A percentile compares a stretch with the other conserved stretches of the same genome.
Conservation (phyloP, 345 rosid genomes). For the Lumnitzera littorea region DNA sequence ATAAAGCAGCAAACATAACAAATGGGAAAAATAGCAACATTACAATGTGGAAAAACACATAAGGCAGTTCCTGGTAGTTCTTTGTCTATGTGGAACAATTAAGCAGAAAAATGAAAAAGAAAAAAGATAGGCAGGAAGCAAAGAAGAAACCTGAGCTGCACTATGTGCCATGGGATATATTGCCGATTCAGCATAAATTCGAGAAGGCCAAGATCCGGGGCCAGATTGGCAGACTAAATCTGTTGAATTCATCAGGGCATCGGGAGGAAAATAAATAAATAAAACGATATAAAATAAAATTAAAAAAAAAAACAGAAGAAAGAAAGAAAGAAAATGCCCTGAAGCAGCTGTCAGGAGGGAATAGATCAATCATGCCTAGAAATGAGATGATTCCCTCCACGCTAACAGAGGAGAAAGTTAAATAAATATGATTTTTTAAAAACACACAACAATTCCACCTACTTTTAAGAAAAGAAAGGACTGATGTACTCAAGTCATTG, state of each 20-base stretch:
- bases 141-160: constrained; percentile 79
- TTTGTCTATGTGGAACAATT: too few relatives aligned
- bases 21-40: too few relatives aligned
- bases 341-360: neutral
- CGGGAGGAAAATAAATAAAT: constrained; percentile 1
- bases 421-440: neutral
- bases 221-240: constrained; percentile 99
- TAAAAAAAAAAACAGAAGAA: too few relatives aligned
- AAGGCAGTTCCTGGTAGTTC: too few relatives aligned
- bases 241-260: constrained; percentile 18
- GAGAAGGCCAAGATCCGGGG: constrained; percentile 90
- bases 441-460: too few relatives aligned
- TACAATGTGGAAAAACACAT: too few relatives aligned
- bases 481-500: too few relatives aligned
- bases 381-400: neutral
- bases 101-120: too few relatives aligned
- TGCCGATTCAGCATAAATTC: constrained; percentile 80
- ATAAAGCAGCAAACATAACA: too few relatives aligned
- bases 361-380: neutral
- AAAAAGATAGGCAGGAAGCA: constrained; percentile 4
- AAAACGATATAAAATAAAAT: neutral
- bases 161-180: constrained; percentile 90
- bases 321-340: neutral
- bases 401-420: neutral
- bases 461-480: too few relatives aligned